A percentile compares a stretch with the other conserved stretches of the same genome.
phyloP scores from a whole-genome alignment of 495 filamentous ascomycete genomes.

The Saxophila tyrrhenica region DNA sequence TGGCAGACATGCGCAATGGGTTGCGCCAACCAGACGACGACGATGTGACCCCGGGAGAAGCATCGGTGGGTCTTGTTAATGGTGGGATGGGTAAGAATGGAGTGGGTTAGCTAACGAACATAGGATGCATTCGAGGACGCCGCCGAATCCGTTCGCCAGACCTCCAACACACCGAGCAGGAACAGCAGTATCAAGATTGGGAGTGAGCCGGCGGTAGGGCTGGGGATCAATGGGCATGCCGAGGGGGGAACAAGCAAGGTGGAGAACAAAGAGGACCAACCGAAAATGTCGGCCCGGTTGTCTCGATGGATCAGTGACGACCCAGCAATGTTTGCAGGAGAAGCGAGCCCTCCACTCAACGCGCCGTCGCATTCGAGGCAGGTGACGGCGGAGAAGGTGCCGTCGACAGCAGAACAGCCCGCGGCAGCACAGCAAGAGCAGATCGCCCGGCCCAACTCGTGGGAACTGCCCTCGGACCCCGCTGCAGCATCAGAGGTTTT shows the following conservation, averaged over 20 bases:
- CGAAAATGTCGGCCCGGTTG: neutral
- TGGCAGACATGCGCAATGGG: neutral
- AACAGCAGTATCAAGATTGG: constrained; percentile 11
- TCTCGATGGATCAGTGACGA: neutral
- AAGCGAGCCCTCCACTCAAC: neutral
- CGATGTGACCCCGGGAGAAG: neutral
- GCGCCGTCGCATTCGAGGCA: neutral
- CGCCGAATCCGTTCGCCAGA: constrained; percentile 40
- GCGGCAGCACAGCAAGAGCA: neutral
- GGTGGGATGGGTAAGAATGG: neutral
- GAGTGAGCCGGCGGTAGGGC: constrained; percentile 23
- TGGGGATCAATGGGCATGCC: constrained; percentile 22
- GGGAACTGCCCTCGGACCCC: neutral
- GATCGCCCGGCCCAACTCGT: neutral
- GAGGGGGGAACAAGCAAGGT: neutral
- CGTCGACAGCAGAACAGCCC: neutral
- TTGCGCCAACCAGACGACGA: neutral
- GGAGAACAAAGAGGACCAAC: neutral
- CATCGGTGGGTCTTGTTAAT: neutral
- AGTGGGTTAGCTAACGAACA: neutral
- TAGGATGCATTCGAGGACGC: constrained; percentile 75
- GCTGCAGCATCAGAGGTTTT: too few relatives aligned
- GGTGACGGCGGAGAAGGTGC: neutral
- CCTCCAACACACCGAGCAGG: constrained; percentile 1
- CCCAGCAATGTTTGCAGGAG: neutral